Evolutionary conservation across 176 grass and related monocot genomes (phyloP).

Genomic region (Poa pratensis): DNA sequence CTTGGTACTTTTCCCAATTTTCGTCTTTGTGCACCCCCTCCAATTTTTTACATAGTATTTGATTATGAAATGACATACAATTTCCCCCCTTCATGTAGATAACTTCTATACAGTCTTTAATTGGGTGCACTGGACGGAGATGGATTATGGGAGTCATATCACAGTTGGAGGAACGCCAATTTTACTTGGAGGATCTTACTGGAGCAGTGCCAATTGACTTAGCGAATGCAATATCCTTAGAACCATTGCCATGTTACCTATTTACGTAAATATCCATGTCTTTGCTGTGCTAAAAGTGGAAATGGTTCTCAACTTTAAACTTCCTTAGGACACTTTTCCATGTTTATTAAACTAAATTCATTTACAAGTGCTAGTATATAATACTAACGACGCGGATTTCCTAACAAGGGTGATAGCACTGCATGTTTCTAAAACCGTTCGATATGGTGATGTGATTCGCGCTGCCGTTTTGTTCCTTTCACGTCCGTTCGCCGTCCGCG

Average conservation of each 20-base stretch:
- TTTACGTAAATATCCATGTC: neutral
- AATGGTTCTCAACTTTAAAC: neutral
- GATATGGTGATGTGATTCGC: too few species aligned
- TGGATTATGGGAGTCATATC: constrained; percentile 98
- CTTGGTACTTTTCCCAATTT: neutral
- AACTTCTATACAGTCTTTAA: constrained; percentile 85
- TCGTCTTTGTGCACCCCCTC: neutral
- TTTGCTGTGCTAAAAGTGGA: constrained; percentile 14
- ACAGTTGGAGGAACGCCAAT: constrained; percentile 84
- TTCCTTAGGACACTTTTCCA: neutral
- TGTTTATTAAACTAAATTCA: neutral
- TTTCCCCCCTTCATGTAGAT: constrained; percentile 56
- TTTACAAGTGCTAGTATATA: constrained; percentile 6
- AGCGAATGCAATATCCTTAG: constrained; percentile 83
- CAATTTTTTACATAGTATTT: constrained; percentile 9
- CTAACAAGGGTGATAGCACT: too few species aligned
- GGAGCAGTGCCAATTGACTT: constrained; percentile 90
- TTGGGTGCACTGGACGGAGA: constrained; percentile 89
- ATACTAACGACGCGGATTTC: too few species aligned
- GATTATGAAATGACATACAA: constrained; percentile 1
- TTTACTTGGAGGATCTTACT: constrained; percentile 94
- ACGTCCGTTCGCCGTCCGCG: too few species aligned
- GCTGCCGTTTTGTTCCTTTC: too few species aligned
- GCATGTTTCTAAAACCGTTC: too few species aligned
- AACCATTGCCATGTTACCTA: constrained; percentile 6